Conservation (phyloP, 345 rosid genomes). For the Lagerstroemia speciosa region DNA sequence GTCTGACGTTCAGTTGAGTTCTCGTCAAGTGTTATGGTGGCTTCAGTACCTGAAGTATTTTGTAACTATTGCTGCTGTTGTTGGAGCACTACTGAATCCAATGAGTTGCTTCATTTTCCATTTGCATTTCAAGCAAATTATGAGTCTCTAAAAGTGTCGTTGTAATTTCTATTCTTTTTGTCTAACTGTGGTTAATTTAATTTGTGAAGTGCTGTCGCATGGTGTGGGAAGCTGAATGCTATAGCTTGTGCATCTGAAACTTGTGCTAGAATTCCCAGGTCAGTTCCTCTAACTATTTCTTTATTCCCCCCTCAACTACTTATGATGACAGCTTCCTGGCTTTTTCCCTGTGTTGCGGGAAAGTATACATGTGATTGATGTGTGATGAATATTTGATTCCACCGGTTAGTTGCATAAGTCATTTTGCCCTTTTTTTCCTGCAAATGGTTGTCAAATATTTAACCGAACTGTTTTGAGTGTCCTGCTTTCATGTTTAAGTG, state of each 20-base stretch:
- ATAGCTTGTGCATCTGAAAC: slow-evolving; percentile 99
- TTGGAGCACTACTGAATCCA: neutral
- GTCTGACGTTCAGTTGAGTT: neutral
- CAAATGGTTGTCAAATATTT: neutral
- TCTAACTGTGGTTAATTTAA: neutral
- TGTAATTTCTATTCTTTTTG: slow-evolving; percentile 1
- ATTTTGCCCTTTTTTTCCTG: neutral
- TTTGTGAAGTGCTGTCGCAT: slow-evolving; percentile 76
- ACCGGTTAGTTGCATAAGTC: neutral
- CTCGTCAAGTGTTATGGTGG: neutral
- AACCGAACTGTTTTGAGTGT: neutral
- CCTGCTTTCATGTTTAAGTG: neutral
- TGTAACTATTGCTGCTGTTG: neutral
- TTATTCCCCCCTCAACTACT: neutral
- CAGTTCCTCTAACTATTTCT: neutral
- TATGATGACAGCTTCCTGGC: neutral
- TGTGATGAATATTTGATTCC: neutral
- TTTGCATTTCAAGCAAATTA: neutral
- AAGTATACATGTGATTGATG: neutral
- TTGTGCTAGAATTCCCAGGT: slow-evolving; percentile 98
- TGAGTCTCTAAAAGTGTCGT: neutral
- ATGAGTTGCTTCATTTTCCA: neutral
- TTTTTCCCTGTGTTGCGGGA: neutral
- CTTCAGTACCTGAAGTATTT: neutral
- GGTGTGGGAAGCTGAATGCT: slow-evolving; percentile 99